Conservation (phyloP, 345 rosid genomes). For the Laguncularia racemosa region DNA sequence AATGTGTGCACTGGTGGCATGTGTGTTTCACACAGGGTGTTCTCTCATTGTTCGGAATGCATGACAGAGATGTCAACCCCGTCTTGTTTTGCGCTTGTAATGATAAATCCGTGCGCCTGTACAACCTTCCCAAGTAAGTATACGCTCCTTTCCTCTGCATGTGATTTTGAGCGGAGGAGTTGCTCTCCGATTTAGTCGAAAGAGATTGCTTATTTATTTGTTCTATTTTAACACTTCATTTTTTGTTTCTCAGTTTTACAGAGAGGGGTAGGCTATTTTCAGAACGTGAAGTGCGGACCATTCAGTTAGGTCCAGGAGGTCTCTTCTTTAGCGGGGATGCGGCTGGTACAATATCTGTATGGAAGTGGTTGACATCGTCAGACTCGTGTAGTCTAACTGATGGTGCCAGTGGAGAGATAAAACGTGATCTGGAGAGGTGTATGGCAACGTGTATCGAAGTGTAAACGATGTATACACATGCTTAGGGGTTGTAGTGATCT, state of each 20-base stretch:
- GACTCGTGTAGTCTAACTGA: no score
- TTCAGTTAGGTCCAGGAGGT: slow-evolving; percentile 31
- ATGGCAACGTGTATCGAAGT: no score
- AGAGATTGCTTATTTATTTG: not conserved
- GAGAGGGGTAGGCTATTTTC: slow-evolving; percentile 50
- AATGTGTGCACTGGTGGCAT: no score
- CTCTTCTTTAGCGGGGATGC: slow-evolving; percentile 48
- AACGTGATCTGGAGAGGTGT: no score
- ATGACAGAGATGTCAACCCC: slow-evolving; percentile 35
- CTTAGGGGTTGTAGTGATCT: no score
- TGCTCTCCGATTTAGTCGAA: no score
- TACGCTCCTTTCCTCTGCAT: not conserved
- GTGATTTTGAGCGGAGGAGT: not conserved
- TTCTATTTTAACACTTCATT: no score
- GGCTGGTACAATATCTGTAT: slow-evolving; percentile 27
- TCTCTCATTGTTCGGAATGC: slow-evolving; percentile 28
- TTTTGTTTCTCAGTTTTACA: slow-evolving; percentile 16
- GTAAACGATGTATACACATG: no score
- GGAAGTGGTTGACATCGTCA: slow-evolving; percentile 16
- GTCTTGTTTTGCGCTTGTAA: slow-evolving; percentile 33
- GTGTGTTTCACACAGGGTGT: slow-evolving; percentile 20
- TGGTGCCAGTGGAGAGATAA: no score
- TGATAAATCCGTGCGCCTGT: slow-evolving; percentile 27
- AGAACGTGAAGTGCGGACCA: slow-evolving; percentile 19
- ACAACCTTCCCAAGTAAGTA: slow-evolving; percentile 44